Evolutionary conservation across 1,284 basidiomycete genomes (phyloP).

Genomic region (Blastosporella zonata): DNA sequence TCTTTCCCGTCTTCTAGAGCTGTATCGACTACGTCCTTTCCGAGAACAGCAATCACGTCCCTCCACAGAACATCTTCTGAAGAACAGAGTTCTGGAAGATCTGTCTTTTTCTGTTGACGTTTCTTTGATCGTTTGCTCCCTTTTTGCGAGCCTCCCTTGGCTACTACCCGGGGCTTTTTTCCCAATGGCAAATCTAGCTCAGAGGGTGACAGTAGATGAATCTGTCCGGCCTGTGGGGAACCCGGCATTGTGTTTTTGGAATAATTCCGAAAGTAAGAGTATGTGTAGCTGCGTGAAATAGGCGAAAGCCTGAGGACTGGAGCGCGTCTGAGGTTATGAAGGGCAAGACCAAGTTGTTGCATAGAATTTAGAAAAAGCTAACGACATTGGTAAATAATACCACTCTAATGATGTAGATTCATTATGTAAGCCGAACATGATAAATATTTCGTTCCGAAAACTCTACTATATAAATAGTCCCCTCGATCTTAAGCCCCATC

Average conservation of each 20-base stretch:
- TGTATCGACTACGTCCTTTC: slow-evolving; percentile 51
- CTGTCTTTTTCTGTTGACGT: slow-evolving; percentile 20
- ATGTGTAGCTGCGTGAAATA: background rate
- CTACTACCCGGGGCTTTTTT: slow-evolving; percentile 41
- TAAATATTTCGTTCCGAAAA: background rate
- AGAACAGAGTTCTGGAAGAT: slow-evolving; percentile 62
- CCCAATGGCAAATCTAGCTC: slow-evolving; percentile 30
- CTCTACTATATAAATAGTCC: background rate
- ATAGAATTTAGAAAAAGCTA: slow-evolving; percentile 11
- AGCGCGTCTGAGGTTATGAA: background rate
- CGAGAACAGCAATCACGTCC: slow-evolving; percentile 71
- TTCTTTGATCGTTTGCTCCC: slow-evolving; percentile 18
- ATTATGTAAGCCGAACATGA: slow-evolving; percentile 17
- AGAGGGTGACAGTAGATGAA: slow-evolving; percentile 25
- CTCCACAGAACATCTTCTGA: slow-evolving; percentile 73
- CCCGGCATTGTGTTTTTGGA: slow-evolving; percentile 8
- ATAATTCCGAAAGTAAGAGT: background rate
- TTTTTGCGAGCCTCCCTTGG: slow-evolving; percentile 13
- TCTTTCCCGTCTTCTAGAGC: slow-evolving; percentile 50
- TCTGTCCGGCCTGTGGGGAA: slow-evolving; percentile 22
- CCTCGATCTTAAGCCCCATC: background rate
- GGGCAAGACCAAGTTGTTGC: background rate
- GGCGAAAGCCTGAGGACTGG: background rate
- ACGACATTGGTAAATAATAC: slow-evolving; percentile 12
- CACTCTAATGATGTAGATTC: slow-evolving; percentile 4